These are phyloP conservation scores for Blastobotrys serpentis DNA, from an alignment of 1,139 yeast genomes.

Conservation along the genomic window DNA sequence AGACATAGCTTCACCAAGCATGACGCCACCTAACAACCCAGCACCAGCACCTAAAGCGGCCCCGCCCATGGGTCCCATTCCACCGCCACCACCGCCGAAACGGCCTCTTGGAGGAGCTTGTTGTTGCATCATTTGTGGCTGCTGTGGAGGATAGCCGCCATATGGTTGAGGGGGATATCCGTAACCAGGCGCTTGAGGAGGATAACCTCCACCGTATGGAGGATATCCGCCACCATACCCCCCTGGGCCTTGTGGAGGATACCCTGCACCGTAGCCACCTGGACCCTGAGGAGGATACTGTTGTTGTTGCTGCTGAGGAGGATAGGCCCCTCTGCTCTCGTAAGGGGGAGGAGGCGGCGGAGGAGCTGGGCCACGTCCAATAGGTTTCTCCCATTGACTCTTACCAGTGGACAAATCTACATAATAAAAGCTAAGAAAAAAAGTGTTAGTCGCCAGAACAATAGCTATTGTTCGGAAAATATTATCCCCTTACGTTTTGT, in stretches of 20 bases:
- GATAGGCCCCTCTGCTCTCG: slow-evolving; percentile 17
- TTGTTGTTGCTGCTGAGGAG: slow-evolving; percentile 21
- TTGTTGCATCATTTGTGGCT: slow-evolving; percentile 35
- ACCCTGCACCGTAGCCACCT: too few species aligned
- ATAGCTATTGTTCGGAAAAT: slow-evolving; percentile 1
- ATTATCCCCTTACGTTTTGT: slow-evolving; percentile 47
- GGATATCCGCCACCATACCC: slow-evolving; percentile 21
- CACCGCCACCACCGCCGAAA: slow-evolving; percentile 25
- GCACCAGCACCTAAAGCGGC: slow-evolving; percentile 76
- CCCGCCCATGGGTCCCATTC: slow-evolving; percentile 46
- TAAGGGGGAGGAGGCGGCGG: slow-evolving; percentile 28
- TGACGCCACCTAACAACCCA: slow-evolving; percentile 74
- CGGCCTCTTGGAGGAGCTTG: slow-evolving; percentile 29
- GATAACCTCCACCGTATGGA: slow-evolving; percentile 28
- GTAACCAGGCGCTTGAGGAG: slow-evolving; percentile 29
- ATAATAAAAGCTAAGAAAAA: slow-evolving; percentile 42
- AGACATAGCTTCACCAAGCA: slow-evolving; percentile 50
- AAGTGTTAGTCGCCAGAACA: slow-evolving; percentile 10
- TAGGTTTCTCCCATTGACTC: slow-evolving; percentile 91
- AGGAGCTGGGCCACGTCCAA: slow-evolving; percentile 41
- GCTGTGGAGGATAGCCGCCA: slow-evolving; percentile 27
- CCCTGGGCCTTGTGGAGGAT: slow-evolving; percentile 26
- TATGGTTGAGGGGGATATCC: slow-evolving; percentile 20
- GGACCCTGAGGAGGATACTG: slow-evolving; percentile 24
- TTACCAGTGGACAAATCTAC: slow-evolving; percentile 69